Conservation (phyloP, 2,329 filamentous ascomycete genomes). For the Magnaporthiopsis rhizophila region DNA sequence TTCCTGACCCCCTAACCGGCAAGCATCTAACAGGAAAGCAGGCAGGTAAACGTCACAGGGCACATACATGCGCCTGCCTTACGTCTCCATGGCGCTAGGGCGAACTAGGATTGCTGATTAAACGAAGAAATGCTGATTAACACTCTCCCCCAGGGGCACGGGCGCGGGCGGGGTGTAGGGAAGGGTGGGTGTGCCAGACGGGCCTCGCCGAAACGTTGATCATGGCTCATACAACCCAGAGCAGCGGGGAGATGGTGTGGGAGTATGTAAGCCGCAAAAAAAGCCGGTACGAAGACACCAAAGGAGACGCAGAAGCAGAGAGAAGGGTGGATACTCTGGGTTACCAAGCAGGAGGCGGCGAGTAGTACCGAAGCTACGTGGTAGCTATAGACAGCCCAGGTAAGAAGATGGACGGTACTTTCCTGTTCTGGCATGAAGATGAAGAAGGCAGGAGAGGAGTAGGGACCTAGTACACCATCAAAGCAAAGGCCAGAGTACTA, state of each 20-base stretch:
- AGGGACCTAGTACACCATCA: background rate
- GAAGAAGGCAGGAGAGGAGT: background rate
- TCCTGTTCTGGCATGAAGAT: background rate
- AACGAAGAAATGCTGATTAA: background rate
- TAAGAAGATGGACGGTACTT: background rate
- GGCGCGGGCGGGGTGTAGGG: background rate
- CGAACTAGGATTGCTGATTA: background rate
- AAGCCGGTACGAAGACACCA: background rate
- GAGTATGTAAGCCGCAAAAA: background rate
- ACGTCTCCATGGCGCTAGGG: background rate
- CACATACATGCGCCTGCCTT: background rate
- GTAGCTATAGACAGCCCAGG: background rate
- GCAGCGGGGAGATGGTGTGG: background rate
- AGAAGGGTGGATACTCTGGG: background rate
- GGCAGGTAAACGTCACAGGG: background rate
- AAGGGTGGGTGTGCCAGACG: background rate
- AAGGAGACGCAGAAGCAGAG: background rate
- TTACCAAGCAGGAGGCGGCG: no score
- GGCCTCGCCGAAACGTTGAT: background rate
- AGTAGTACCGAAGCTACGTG: background rate
- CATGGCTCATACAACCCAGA: background rate
- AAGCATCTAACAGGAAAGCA: background rate
- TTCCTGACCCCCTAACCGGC: background rate
- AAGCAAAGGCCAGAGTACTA: background rate
- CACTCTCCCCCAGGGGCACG: background rate